phyloP scores from a whole-genome alignment of 257 asterid species.

The Solanum rostratum region DNA sequence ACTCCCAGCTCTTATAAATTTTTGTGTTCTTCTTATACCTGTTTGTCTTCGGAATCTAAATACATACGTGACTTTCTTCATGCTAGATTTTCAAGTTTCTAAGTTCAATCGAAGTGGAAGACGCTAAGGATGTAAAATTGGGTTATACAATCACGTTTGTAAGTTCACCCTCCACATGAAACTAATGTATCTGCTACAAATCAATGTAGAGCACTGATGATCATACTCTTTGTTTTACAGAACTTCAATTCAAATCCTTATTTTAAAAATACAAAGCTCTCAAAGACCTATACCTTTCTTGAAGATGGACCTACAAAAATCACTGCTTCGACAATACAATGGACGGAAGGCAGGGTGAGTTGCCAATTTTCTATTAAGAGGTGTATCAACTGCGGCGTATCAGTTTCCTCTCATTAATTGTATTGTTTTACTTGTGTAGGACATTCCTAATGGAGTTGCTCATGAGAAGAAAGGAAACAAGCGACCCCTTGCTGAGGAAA shows the following conservation, averaged over 20 bases:
- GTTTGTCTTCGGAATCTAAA: not conserved
- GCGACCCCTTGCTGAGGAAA: slow-evolving; percentile 65
- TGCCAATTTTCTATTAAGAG: not conserved
- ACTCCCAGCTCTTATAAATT: not conserved
- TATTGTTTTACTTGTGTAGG: slow-evolving; percentile 39
- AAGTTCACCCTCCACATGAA: slow-evolving; percentile 18
- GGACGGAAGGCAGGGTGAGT: slow-evolving; percentile 93
- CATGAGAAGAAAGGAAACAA: slow-evolving; percentile 79
- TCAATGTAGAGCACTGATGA: not conserved
- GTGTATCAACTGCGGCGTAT: not conserved
- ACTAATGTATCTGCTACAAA: not conserved
- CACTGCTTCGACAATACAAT: slow-evolving; percentile 70
- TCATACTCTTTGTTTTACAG: slow-evolving; percentile 22
- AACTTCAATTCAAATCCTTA: slow-evolving; percentile 70
- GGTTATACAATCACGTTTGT: slow-evolving; percentile 85
- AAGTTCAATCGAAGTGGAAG: slow-evolving; percentile 81
- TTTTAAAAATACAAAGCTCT: slow-evolving; percentile 70
- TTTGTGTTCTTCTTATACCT: not conserved
- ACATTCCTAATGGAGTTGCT: slow-evolving; percentile 60
- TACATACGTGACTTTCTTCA: not conserved
- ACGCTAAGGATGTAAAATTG: slow-evolving; percentile 78
- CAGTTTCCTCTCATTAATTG: slow-evolving; percentile 6
- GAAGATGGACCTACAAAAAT: slow-evolving; percentile 81
- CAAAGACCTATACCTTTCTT: slow-evolving; percentile 69
- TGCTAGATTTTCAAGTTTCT: slow-evolving; percentile 76